Conservation (phyloP, 257 asterid genomes). For the Sherardia arvensis region DNA sequence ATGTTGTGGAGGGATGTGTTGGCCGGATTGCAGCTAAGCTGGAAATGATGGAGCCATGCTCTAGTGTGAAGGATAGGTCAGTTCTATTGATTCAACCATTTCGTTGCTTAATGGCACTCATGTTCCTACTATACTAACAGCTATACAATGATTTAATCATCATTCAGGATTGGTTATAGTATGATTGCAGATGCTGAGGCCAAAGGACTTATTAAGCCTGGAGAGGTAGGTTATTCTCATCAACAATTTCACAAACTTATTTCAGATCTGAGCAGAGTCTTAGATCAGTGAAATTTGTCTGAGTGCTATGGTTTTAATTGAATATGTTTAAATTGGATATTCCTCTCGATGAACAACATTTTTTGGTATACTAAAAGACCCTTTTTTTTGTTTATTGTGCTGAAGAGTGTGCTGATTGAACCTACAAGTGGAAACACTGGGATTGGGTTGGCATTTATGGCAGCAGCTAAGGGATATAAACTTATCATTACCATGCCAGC, state of each 20-base stretch:
- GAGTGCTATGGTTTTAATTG: not conserved
- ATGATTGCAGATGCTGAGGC: slow-evolving; percentile 95
- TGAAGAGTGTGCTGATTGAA: slow-evolving; percentile 81
- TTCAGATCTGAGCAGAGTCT: not conserved
- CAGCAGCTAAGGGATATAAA: slow-evolving; percentile 85
- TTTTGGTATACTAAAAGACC: not conserved
- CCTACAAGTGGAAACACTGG: slow-evolving; percentile 98
- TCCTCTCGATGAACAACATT: not conserved
- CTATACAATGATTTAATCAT: not conserved
- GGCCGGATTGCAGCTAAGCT: slow-evolving; percentile 94
- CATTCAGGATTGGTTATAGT: slow-evolving; percentile 83
- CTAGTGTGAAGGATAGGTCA: slow-evolving; percentile 97
- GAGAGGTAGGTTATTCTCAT: slow-evolving; percentile 42
- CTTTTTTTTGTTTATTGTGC: slow-evolving; percentile 1
- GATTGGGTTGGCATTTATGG: slow-evolving; percentile 91
- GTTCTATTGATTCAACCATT: not conserved
- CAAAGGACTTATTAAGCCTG: slow-evolving; percentile 68
- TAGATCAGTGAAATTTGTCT: not conserved
- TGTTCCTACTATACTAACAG: not conserved
- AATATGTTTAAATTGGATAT: not conserved
- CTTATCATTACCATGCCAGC: slow-evolving; percentile 93
- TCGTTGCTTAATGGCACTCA: not conserved
- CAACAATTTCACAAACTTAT: not conserved
- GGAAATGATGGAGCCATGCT: slow-evolving; percentile 96
- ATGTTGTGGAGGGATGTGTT: slow-evolving; percentile 78